Conservation (phyloP, 176 grass and related monocot genomes). For the Aegilops speltoides region DNA sequence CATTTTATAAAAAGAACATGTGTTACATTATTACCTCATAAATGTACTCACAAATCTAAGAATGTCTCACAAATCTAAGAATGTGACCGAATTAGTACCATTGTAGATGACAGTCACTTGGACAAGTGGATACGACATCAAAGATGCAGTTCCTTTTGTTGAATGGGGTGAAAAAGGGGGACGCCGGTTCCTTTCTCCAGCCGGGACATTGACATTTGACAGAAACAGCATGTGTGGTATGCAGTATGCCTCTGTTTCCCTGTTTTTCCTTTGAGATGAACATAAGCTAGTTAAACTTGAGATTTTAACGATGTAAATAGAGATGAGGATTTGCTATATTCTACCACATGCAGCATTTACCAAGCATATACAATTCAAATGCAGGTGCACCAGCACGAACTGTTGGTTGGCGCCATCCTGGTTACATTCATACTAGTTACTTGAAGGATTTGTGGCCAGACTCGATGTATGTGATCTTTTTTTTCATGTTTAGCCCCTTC, state of each 20-base stretch:
- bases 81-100: neutral
- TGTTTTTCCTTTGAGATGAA: neutral
- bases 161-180: constrained; percentile 66
- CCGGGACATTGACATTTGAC: constrained; percentile 75
- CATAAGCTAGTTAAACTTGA: constrained; percentile 3
- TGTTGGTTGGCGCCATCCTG: constrained; percentile 95
- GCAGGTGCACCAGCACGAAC: constrained; percentile 74
- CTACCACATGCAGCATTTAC: neutral
- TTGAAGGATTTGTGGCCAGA: constrained; percentile 94
- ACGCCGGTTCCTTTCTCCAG: constrained; percentile 39
- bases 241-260: neutral
- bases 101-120: constrained; percentile 81
- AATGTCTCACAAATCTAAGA: neutral
- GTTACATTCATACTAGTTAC: constrained; percentile 78
- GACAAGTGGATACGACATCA: constrained; percentile 78
- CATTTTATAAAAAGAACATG: neutral
- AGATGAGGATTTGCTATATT: neutral
- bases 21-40: neutral
- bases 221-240: constrained; percentile 86
- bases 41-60: neutral
- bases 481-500: constrained; percentile 1
- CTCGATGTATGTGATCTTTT: constrained; percentile 41
- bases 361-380: neutral
- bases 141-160: constrained; percentile 69
- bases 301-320: neutral